Conservation (phyloP, 441 rosid species). For the Omphalea diandra region DNA sequence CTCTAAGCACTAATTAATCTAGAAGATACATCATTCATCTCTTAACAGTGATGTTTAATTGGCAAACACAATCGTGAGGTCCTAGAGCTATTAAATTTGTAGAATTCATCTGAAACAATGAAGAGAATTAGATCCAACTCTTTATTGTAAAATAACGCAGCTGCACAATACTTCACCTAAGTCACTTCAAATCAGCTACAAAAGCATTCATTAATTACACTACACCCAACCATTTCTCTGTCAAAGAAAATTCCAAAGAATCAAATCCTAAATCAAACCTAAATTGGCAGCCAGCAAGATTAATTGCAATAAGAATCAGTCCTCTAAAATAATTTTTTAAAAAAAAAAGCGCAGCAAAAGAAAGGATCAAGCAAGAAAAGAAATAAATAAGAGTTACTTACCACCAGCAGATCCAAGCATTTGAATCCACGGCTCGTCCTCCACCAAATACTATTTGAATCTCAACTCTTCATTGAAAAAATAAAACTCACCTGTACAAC, state of each 20-base stretch:
- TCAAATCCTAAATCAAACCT: constrained; percentile 1
- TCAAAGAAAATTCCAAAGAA: neutral
- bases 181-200: neutral
- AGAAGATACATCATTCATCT: neutral
- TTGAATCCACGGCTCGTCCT: constrained; percentile 25
- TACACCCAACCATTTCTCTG: neutral
- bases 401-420: constrained; percentile 68
- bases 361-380: constrained; percentile 10
- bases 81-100: neutral
- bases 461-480: constrained; percentile 30
- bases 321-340: neutral
- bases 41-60: neutral
- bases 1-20: neutral
- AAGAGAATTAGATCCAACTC: constrained; percentile 4
- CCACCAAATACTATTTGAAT: constrained; percentile 39
- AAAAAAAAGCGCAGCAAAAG: neutral
- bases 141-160: neutral
- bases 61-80: neutral
- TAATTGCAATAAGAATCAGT: constrained; percentile 5
- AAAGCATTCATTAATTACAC: neutral
- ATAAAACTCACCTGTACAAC: constrained; percentile 12
- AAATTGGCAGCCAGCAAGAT: neutral
- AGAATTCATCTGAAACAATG: neutral
- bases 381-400: constrained; percentile 21
- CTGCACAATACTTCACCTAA: constrained; percentile 2